A percentile compares a stretch with the other conserved stretches of the same genome.
Conservation (phyloP, 148 eudicot genomes). For the Amaranthus hypochondriacus region DNA sequence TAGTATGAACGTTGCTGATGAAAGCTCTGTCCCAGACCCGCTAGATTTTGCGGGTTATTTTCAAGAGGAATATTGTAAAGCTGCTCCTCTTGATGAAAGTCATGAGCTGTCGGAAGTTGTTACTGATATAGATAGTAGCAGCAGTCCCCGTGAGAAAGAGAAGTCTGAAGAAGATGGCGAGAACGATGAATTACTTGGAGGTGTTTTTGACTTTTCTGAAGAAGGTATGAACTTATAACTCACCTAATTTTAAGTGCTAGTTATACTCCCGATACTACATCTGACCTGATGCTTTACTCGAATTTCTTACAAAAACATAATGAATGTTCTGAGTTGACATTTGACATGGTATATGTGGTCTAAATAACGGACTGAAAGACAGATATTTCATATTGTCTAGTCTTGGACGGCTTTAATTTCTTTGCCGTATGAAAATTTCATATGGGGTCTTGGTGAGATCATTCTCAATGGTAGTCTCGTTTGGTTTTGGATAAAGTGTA, state of each 20-base stretch:
- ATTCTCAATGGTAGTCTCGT: too few species aligned
- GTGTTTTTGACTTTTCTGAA: slow-evolving; percentile 84
- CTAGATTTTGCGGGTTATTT: slow-evolving; percentile 66
- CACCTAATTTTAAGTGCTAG: neutral
- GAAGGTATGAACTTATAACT: slow-evolving; percentile 51
- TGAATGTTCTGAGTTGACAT: neutral
- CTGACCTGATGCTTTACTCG: too few species aligned
- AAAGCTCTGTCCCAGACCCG: slow-evolving; percentile 51
- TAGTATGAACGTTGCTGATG: slow-evolving; percentile 73
- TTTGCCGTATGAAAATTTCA: too few species aligned
- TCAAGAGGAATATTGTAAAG: slow-evolving; percentile 84
- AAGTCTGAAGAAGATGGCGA: slow-evolving; percentile 82
- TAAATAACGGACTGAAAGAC: too few species aligned
- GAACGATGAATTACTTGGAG: slow-evolving; percentile 76
- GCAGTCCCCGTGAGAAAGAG: slow-evolving; percentile 53
- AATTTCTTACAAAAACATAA: neutral
- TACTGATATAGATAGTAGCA: slow-evolving; percentile 59
- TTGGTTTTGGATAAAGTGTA: too few species aligned
- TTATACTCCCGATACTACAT: neutral
- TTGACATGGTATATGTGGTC: too few species aligned
- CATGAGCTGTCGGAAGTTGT: slow-evolving; percentile 32
- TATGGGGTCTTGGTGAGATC: too few species aligned
- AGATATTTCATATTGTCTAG: too few species aligned
- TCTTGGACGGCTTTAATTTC: too few species aligned
- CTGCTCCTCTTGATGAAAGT: slow-evolving; percentile 41